Base-by-base conservation (phyloP, 192 early-diverging fungal genomes). In the Coemansia biformis region DNA sequence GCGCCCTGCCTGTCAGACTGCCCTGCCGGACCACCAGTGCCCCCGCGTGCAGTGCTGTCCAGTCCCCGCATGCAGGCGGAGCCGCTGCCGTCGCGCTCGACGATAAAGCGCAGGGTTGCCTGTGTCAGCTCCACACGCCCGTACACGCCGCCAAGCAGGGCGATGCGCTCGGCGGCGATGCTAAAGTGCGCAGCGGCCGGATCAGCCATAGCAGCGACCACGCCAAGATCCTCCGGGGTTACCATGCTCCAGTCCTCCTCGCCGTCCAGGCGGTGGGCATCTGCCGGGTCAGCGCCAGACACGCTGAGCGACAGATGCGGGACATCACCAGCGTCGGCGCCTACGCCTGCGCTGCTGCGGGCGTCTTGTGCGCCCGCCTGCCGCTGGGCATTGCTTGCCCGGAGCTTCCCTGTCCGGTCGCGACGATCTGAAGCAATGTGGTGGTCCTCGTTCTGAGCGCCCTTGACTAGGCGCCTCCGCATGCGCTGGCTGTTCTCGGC, bases 401-500 rank as follows among this genome's bases (percentile, higher is more conserved):
- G 23, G 21, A 43, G 48, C 43, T 47, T 38, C 5, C 59, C 59
- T 6, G 56, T 63, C 22, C 48, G 54, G 15, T 71, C 67, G 31
- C 67, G 59, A 4, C 67, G 38, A 13, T 34, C 44, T 11, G 57
- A 60, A n/a, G 67, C 67, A 31, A 55, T 11, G 7, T 21, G 37
- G 19, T 71, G 67, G 33, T 51, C 52, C 43, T 63, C 61, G 21
- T 32, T 59, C 29, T 51, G 51, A 1, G 21, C 15, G 29, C 59
- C 63, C 28, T 40, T 38, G 8, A 40, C 28, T 35, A 71, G 38
- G 29, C 61, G 61, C 10, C 59, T 39, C n/a, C 61, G 39, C 67
- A 71, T 71, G 15, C 67, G 59, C 18, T 34, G 37, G 39, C 41
- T 55, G 56, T 71, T 63, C 17, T 71, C 67, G 2, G 51, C n/a